These are phyloP conservation scores for Fusarium sp. DNA, from an alignment of 2,329 filamentous ascomycete species.

Conservation along the genomic window DNA sequence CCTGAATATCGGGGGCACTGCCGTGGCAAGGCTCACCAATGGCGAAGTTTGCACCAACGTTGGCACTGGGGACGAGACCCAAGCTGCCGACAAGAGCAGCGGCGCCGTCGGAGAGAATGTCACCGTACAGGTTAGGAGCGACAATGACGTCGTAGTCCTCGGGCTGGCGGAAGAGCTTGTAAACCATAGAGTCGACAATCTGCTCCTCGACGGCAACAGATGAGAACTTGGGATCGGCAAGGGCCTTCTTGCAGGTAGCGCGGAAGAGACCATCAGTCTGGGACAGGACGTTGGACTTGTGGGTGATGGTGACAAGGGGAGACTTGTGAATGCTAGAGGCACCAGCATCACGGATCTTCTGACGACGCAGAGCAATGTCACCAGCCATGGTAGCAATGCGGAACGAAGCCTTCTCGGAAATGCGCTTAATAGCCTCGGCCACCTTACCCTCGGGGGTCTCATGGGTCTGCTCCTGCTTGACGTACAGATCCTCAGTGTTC, in stretches of 20 bases:
- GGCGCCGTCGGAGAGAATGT: slow-evolving; percentile 94
- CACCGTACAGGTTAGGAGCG: slow-evolving; percentile 95
- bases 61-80: slow-evolving; percentile 92
- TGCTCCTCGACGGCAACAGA: slow-evolving; percentile 85
- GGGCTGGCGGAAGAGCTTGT: slow-evolving; percentile 98
- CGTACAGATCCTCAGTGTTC: slow-evolving; percentile 98
- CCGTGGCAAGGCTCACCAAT: slow-evolving; percentile 99
- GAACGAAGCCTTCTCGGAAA: slow-evolving; percentile 82
- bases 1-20: slow-evolving; percentile 93
- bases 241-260: slow-evolving; percentile 75
- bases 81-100: slow-evolving; percentile 92
- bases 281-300: slow-evolving; percentile 97
- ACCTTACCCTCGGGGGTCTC: slow-evolving; percentile 80
- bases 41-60: slow-evolving; percentile 92
- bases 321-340: slow-evolving; percentile 67
- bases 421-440: slow-evolving; percentile 97
- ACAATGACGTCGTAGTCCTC: slow-evolving; percentile 97
- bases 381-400: slow-evolving; percentile 94
- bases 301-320: slow-evolving; percentile 91
- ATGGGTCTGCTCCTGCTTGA: slow-evolving; percentile 92
- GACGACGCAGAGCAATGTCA: slow-evolving; percentile 88
- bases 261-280: slow-evolving; percentile 98
- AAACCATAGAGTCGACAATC: slow-evolving; percentile 99
- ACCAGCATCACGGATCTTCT: slow-evolving; percentile 75
- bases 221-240: slow-evolving; percentile 70